Percentiles rank a stretch among this genome's conserved stretches.
Evolutionary conservation across 73 alveolate genomes (phyloP).

Genomic region (Uronychia binucleata): DNA sequence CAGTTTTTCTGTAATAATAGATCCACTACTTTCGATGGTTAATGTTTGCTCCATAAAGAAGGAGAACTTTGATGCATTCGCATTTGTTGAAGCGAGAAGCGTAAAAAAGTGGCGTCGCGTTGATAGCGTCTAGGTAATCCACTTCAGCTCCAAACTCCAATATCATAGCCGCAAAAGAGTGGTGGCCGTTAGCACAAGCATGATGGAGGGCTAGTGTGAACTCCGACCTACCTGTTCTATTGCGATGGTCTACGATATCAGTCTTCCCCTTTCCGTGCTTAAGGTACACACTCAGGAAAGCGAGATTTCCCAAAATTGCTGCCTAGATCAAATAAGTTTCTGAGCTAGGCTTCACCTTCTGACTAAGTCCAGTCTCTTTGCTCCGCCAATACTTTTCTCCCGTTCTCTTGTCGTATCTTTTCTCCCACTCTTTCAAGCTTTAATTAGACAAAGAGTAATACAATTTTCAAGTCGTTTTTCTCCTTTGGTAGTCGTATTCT

Average conservation of each 20-base stretch:
- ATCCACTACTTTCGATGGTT: conserved; percentile 22
- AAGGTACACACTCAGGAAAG: conserved; percentile 46
- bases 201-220: conserved; percentile 43
- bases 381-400: conserved; percentile 52
- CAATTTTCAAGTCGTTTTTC: conserved; percentile 4
- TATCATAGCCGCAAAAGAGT: conserved; percentile 19
- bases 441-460: too few species aligned
- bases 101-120: conserved; percentile 45
- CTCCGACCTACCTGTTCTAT: conserved; percentile 30
- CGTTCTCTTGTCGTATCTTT: conserved; percentile 22
- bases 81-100: conserved; percentile 41
- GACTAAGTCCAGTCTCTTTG: conserved; percentile 19
- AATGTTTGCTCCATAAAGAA: conserved; percentile 36
- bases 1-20: conserved; percentile 24
- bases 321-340: conserved; percentile 54
- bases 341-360: conserved; percentile 41
- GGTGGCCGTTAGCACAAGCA: conserved; percentile 57
- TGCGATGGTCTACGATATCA: conserved; percentile 27
- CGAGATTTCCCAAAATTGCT: conserved; percentile 46
- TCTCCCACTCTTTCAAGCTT: conserved; percentile 46
- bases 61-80: conserved; percentile 41
- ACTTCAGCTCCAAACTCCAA: conserved; percentile 44
- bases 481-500: conserved; percentile 36
- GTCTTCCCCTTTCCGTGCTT: conserved; percentile 26
- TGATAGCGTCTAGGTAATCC: conserved; percentile 22